A percentile compares a stretch with the other conserved stretches of the same genome.
Evolutionary conservation across 495 filamentous ascomycete genomes (phyloP).

Genomic region (Xylaria palmicola): DNA sequence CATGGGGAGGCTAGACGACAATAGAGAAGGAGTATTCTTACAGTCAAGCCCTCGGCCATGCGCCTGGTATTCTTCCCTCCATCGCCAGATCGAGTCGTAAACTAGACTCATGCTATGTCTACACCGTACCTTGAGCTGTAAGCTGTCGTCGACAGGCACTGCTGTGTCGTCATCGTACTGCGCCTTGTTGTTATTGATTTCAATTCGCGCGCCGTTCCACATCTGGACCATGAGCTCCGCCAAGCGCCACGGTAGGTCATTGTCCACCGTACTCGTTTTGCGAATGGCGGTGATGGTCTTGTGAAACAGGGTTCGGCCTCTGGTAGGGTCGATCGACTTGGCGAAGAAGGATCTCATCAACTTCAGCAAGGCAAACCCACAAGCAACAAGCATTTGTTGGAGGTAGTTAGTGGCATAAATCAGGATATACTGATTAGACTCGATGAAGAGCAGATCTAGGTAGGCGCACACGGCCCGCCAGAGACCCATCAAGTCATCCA

Average conservation of each 20-base stretch:
- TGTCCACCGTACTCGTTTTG: conserved; percentile 72
- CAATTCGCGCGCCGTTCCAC: conserved; percentile 73
- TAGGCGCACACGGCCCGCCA: conserved; percentile 75
- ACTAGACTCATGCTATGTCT: conserved; percentile 92
- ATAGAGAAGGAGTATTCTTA: conserved; percentile 40
- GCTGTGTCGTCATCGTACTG: conserved; percentile 37
- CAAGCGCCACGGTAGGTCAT: conserved; percentile 81
- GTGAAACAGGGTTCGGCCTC: conserved; percentile 74
- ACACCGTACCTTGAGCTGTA: conserved; percentile 84
- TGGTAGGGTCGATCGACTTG: conserved; percentile 66
- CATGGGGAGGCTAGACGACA: conserved; percentile 15
- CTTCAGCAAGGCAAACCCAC: conserved; percentile 80
- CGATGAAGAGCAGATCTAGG: conserved; percentile 64
- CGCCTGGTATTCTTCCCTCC: conserved; percentile 83
- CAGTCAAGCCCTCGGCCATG: conserved; percentile 76
- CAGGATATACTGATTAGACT: conserved; percentile 51
- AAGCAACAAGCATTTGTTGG: conserved; percentile 88
- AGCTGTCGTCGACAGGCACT: conserved; percentile 61
- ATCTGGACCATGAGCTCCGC: conserved; percentile 90
- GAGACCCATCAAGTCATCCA: conserved; percentile 71
- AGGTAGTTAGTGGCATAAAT: conserved; percentile 81
- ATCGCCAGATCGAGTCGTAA: conserved; percentile 90
- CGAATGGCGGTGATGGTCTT: conserved; percentile 74
- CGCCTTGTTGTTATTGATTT: conserved; percentile 40
- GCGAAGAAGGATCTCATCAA: conserved; percentile 83